Percentiles rank a stretch among this genome's conserved stretches.
Evolutionary conservation across 345 rosid species (phyloP).

Genomic region (Hibiscus trionum): DNA sequence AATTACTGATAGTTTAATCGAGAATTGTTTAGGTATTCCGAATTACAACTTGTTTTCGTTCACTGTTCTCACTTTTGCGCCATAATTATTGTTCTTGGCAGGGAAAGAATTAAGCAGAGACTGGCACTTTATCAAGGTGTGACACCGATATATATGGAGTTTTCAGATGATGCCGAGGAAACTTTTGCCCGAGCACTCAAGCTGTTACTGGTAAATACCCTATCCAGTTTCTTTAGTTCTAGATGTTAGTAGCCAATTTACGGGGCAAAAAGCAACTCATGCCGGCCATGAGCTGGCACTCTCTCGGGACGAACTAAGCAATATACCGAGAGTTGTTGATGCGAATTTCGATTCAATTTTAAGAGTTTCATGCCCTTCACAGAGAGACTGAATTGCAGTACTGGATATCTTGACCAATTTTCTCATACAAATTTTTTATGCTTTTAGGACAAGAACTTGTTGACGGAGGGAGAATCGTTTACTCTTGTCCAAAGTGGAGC

Average conservation of each 20-base stretch:
- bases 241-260: not conserved
- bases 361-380: too few species aligned
- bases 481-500: conserved; percentile 96
- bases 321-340: not conserved
- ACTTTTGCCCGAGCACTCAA: conserved; percentile 71
- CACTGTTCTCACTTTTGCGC: not conserved
- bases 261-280: not conserved
- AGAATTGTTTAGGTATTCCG: not conserved
- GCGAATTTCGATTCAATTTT: too few species aligned
- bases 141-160: conserved; percentile 74
- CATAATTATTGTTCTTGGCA: conserved; percentile 23
- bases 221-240: not conserved
- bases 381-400: too few species aligned
- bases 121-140: conserved; percentile 84
- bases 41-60: not conserved
- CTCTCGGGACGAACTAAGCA: not conserved
- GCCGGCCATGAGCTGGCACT: not conserved
- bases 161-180: conserved; percentile 84
- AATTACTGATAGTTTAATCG: not conserved
- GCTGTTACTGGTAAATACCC: conserved; percentile 45
- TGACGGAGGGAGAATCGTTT: conserved; percentile 59
- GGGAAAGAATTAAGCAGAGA: conserved; percentile 88
- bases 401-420: not conserved
- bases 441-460: conserved; percentile 52
- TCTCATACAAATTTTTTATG: conserved; percentile 5